Evolutionary conservation across 768 basidiomycete genomes (phyloP).

Genomic region (Amyloporia xantha): DNA sequence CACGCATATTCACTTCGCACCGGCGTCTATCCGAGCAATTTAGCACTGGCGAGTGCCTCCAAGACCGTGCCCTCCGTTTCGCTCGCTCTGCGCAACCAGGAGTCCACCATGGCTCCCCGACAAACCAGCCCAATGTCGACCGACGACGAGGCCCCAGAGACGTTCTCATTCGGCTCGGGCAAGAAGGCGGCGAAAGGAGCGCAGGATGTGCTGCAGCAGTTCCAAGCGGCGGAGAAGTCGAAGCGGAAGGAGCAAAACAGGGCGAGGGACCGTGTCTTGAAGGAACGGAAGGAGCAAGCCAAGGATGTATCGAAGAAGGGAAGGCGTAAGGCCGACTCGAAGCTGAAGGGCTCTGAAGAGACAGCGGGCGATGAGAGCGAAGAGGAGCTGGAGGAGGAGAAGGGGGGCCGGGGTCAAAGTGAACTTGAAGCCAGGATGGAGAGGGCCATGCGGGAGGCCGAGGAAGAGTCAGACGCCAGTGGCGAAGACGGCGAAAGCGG

Average conservation of each 20-base stretch:
- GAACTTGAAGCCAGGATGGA: slow-evolving; percentile 31
- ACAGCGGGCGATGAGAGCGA: slow-evolving; percentile 12
- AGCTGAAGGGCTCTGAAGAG: slow-evolving; percentile 9
- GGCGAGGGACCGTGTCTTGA: slow-evolving; percentile 41
- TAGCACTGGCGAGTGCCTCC: too few relatives aligned
- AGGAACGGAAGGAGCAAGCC: slow-evolving; percentile 35
- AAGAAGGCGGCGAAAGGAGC: slow-evolving; percentile 35
- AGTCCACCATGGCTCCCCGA: too few relatives aligned
- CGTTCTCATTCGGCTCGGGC: slow-evolving; percentile 39
- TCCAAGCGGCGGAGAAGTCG: slow-evolving; percentile 31
- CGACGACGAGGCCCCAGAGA: slow-evolving; percentile 45
- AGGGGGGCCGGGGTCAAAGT: slow-evolving; percentile 4
- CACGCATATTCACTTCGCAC: too few relatives aligned
- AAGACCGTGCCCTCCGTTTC: too few relatives aligned
- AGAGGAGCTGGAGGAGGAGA: slow-evolving; percentile 17
- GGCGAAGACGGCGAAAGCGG: too few relatives aligned
- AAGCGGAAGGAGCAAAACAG: slow-evolving; percentile 40
- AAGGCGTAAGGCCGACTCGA: too few relatives aligned
- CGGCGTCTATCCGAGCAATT: too few relatives aligned
- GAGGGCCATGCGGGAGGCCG: slow-evolving; percentile 37
- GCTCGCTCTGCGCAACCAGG: too few relatives aligned
- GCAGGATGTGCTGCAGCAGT: slow-evolving; percentile 31
- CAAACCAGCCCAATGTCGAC: too few relatives aligned
- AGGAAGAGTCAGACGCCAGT: slow-evolving; percentile 22
- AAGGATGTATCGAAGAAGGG: slow-evolving; percentile 3